Base-by-base conservation (phyloP, 352 stramenopile genomes). In the Phytophthora pisi region DNA sequence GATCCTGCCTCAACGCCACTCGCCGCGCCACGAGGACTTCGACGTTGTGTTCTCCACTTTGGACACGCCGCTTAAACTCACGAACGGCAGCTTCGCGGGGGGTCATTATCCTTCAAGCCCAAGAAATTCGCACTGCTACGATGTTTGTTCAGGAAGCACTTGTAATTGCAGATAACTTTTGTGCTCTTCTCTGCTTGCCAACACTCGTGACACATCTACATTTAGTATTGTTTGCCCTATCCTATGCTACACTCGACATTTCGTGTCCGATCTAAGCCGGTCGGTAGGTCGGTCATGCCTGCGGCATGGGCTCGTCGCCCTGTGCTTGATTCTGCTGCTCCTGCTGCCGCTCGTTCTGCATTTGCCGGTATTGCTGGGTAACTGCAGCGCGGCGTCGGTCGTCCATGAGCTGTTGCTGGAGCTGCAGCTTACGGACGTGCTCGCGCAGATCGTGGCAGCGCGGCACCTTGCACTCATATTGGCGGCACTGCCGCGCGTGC, bases 391-490 rank as follows among this genome's bases (percentile, higher is more conserved):
- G 91, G 53, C 97, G 92, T 8, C 97, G 89, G 74, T 99, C 97
- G 75, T 99, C 97, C 94, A 99, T 99, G 54, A 97, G 92, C 78
- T 98, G 94, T 82, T 99, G 97, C 84, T 99, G 97, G 62, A 98
- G 79, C 69, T 97, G 93, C 51, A 99, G 78, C 76, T 98, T 97
- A 57, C 97, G 87, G 49, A 98, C 93, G 58, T 98, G 86, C 79
- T 99, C 93, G 34, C 96, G 86, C 59, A 99, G 89, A 47, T 98
- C 96, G 76, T 98, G 92, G 72, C 97, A 99, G 50, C 97, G 97
- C 38, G 97, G 97, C 62, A 99, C 96, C 60, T 93, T 93, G 79
- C 97, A 99, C 61, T 96, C 82, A 63, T 90, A 86, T 67, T 89
- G 77, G 50, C 97, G 97, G 69, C 97, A 99, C 75, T 99, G 95